phyloP scores from a whole-genome alignment of 495 filamentous ascomycete species.

The Penicillium canariense region DNA sequence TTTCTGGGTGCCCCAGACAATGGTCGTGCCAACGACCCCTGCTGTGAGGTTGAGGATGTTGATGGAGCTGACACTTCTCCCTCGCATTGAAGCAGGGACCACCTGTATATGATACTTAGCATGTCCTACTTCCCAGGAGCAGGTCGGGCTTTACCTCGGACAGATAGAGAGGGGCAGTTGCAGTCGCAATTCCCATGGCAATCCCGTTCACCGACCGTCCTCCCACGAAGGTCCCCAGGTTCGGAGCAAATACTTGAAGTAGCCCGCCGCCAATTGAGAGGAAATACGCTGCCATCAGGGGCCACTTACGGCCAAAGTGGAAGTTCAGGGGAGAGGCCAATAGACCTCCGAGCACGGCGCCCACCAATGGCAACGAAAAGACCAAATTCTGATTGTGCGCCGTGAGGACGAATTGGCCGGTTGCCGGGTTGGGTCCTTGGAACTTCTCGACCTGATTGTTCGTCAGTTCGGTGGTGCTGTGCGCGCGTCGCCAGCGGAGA shows the following conservation, averaged over 20 bases:
- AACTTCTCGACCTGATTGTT: slow-evolving; percentile 30
- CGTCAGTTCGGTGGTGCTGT: background rate
- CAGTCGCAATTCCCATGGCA: slow-evolving; percentile 35
- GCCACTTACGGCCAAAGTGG: slow-evolving; percentile 37
- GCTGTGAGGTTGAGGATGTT: slow-evolving; percentile 38
- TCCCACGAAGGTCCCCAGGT: slow-evolving; percentile 33
- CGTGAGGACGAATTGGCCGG: slow-evolving; percentile 27
- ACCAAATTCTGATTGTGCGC: slow-evolving; percentile 39
- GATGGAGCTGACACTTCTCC: slow-evolving; percentile 34
- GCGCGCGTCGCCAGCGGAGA: background rate
- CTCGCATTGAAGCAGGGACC: slow-evolving; percentile 37
- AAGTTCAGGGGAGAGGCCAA: slow-evolving; percentile 35
- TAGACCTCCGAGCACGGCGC: slow-evolving; percentile 34
- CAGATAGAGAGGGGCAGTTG: slow-evolving; percentile 39
- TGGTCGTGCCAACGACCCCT: slow-evolving; percentile 34
- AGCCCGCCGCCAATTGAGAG: slow-evolving; percentile 36
- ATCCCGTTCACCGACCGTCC: slow-evolving; percentile 35
- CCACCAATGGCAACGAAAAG: slow-evolving; percentile 37
- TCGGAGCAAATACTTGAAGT: slow-evolving; percentile 38
- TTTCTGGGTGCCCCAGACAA: slow-evolving; percentile 32
- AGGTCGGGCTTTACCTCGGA: slow-evolving; percentile 24
- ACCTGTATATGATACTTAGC: slow-evolving; percentile 14
- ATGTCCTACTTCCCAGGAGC: no score
- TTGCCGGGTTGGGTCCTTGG: slow-evolving; percentile 31
- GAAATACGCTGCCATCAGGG: slow-evolving; percentile 31